These are phyloP conservation scores for Amphichorda felina DNA, from an alignment of 2,329 filamentous ascomycete species.

Conservation along the genomic window DNA sequence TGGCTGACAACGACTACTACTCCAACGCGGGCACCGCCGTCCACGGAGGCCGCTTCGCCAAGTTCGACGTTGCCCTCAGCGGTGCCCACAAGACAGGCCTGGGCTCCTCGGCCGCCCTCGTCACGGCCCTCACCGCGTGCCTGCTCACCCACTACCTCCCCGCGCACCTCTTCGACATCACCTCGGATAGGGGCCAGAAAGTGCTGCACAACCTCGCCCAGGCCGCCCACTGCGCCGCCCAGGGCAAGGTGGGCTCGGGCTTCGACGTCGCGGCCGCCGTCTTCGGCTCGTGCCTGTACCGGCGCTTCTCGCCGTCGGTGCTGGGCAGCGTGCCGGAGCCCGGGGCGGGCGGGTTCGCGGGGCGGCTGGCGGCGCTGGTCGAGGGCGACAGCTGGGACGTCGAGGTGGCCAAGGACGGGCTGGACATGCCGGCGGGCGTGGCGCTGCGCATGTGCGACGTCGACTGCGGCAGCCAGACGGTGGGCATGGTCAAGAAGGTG, in stretches of 20 bases:
- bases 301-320: conserved; percentile 77
- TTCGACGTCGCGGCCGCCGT: conserved; percentile 93
- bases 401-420: conserved; percentile 56
- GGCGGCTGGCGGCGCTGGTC: conserved; percentile 52
- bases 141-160: conserved; percentile 68
- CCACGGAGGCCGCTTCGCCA: conserved; percentile 48
- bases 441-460: conserved; percentile 91
- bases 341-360: conserved; percentile 54
- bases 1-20: conserved; percentile 96
- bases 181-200: conserved; percentile 37
- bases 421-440: conserved; percentile 61
- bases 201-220: conserved; percentile 88
- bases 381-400: conserved; percentile 67
- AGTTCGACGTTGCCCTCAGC: conserved; percentile 64
- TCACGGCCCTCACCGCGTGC: conserved; percentile 73
- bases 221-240: conserved; percentile 85
- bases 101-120: conserved; percentile 86
- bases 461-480: conserved; percentile 84
- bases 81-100: conserved; percentile 91
- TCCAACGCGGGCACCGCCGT: conserved; percentile 36
- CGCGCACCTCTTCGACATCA: conserved; percentile 40
- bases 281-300: conserved; percentile 83
- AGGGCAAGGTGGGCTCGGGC: conserved; percentile 91
- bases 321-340: conserved; percentile 56
- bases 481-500: conserved; percentile 90